Percentiles rank a stretch among this genome's conserved stretches.
Evolutionary conservation across 1,284 basidiomycete species (phyloP).

Genomic region (Bothia castanella): DNA sequence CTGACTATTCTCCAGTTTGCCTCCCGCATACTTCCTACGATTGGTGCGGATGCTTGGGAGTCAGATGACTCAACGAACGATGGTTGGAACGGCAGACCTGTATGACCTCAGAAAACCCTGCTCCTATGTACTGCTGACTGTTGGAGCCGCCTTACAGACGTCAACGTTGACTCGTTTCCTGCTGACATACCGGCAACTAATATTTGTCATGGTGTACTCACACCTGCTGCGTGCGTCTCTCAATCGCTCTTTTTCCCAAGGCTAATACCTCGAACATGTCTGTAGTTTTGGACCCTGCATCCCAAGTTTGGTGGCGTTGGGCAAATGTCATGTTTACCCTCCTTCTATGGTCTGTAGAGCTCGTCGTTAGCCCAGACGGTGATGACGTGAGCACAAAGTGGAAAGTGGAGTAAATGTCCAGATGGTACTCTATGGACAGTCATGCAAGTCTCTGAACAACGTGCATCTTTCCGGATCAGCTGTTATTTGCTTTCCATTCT

Average conservation of each 20-base stretch:
- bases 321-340: slow-evolving; percentile 83
- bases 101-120: slow-evolving; percentile 34
- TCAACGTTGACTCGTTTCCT: slow-evolving; percentile 68
- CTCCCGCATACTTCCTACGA: slow-evolving; percentile 78
- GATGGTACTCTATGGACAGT: slow-evolving; percentile 11
- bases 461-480: slow-evolving; percentile 15
- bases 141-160: slow-evolving; percentile 46
- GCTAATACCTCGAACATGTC: neutral
- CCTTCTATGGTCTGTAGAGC: slow-evolving; percentile 74
- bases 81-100: slow-evolving; percentile 71
- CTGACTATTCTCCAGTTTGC: slow-evolving; percentile 82
- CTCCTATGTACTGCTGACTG: slow-evolving; percentile 2
- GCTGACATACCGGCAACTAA: slow-evolving; percentile 75
- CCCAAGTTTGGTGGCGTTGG: slow-evolving; percentile 87
- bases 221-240: slow-evolving; percentile 65
- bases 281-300: slow-evolving; percentile 75
- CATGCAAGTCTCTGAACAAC: slow-evolving; percentile 7
- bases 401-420: slow-evolving; percentile 62
- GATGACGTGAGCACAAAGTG: slow-evolving; percentile 66
- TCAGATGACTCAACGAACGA: slow-evolving; percentile 58
- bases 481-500: slow-evolving; percentile 69
- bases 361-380: slow-evolving; percentile 74
- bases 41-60: slow-evolving; percentile 79
- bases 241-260: neutral
- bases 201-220: slow-evolving; percentile 82